Evolutionary conservation across 371 early-diverging fungal species (phyloP), one percentile per base, ranked within the genome.

Genomic region (Saksenaea oblongispora): DNA sequence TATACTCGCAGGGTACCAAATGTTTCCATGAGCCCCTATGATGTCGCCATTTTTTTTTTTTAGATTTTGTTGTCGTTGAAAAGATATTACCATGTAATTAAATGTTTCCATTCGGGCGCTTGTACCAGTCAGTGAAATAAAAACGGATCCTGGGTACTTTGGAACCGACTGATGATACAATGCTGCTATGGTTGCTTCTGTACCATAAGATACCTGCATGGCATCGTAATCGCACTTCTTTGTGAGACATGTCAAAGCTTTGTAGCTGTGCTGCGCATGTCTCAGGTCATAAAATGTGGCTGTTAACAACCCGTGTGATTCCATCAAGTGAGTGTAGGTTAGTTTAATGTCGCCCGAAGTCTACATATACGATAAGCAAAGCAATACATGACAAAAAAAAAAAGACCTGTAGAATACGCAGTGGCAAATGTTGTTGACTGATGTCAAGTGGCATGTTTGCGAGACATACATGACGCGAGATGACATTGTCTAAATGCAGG

Each of bases 261-360:
- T 27, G 37, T 56, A 28, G 1, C 56, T 56, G 13, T 18, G 9
- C 13, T 26, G 24, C 4, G 66, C 61, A 22, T 47, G n/a, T 3
- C 61, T 27, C n/a, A 61, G 5, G 42, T 65, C 61, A 27, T 61
- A 65, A 17, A 44, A 65, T 11, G 61, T 41, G 0, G 56, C 60
- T 1, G 57, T 47, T 26, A 65, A 34, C n/a, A 31, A 34, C 3
- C 53, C 36, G 3, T 28, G 15, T 7, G 51, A 27, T 2, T 56
- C 34, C 17, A 65, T 15, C 17, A 56, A 51, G 7, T 65, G 56
- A 36, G 36, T 13, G 60, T 60, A 65, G 13, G 51, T 36, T 5
- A 35, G 5, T 28, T 56, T 61, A 57, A 61, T 60, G 17, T 31
- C 27, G n/a, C 66, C 66, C 13, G 51, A 44, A 13, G 31, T 18